Conservation (phyloP, 345 rosid genomes). For the Anastatica hierochuntica region DNA sequence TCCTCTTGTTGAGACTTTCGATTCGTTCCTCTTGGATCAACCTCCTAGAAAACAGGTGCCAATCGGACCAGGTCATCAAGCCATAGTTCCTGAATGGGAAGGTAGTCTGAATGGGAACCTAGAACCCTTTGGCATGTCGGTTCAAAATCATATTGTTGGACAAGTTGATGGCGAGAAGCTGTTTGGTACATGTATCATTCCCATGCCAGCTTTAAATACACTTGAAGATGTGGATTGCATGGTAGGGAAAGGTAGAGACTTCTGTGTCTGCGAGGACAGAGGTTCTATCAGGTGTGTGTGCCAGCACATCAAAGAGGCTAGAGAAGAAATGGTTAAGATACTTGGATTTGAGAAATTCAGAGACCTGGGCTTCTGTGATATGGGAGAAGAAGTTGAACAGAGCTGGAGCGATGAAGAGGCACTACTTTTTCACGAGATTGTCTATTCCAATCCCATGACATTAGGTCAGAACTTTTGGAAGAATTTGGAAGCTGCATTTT, state of each 20-base stretch:
- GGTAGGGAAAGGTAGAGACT: slow-evolving; percentile 28
- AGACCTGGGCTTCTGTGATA: slow-evolving; percentile 49
- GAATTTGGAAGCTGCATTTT: slow-evolving; percentile 42
- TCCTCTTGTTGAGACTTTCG: slow-evolving; percentile 25
- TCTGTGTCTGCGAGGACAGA: slow-evolving; percentile 46
- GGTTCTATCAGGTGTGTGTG: slow-evolving; percentile 50
- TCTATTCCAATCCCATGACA: slow-evolving; percentile 49
- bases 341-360: slow-evolving; percentile 46
- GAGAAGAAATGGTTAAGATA: slow-evolving; percentile 36
- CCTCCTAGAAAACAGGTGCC: slow-evolving; percentile 37
- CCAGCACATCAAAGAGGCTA: slow-evolving; percentile 52
- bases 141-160: slow-evolving; percentile 1
- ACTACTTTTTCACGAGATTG: slow-evolving; percentile 39
- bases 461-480: slow-evolving; percentile 59
- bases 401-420: slow-evolving; percentile 59
- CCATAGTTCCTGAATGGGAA: slow-evolving; percentile 34
- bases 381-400: slow-evolving; percentile 60
- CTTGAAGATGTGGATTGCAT: slow-evolving; percentile 1
- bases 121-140: not conserved
- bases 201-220: slow-evolving; percentile 20
- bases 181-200: slow-evolving; percentile 40
- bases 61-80: slow-evolving; percentile 57
- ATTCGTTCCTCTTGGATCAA: slow-evolving; percentile 26
- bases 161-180: slow-evolving; percentile 21
- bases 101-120: slow-evolving; percentile 3